Evolutionary conservation across 177 flowering plant genomes (phyloP), one percentile per base, ranked within the genome.

Genomic region (Vitis hybrid): DNA sequence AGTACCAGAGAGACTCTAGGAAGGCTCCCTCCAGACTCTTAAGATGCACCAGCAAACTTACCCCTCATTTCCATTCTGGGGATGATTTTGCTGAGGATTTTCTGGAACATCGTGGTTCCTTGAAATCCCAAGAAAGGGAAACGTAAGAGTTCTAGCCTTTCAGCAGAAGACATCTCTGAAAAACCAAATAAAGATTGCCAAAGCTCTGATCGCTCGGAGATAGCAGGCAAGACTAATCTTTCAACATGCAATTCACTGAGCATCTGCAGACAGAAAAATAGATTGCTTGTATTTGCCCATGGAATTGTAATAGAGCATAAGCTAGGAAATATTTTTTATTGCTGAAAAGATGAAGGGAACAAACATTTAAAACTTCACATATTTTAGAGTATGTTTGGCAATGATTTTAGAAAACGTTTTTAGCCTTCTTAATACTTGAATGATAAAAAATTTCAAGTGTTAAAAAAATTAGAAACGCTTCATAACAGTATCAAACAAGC

Each of bases 141-240:
- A 33, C 74, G 74, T 22, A 75, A 22, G 19, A 71, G 54, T 38
- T 80, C 66, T 19, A 69, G 62, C 28, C 78, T 65, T 11, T 72
- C 78, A 15, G 66, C 28, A 47, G 1, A 33, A 0, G 75, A 15
- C 80, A 80, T 69, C 66, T 71, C 72, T 24, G 60, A 55, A 67
- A 80, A 80, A 4, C 80, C 80, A 38, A 80, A 80, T 33, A 76
- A 77, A 52, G 54, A 56, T 58, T 66, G 62, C 78, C 80, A 77
- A 22, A 76, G 75, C 51, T 66, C 52, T 49, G 31, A 47, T 38
- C 69, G 53, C 28, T 69, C 66, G 17, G 74, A 54, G 10, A 66
- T 59, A 12, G 83, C 76, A 1, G 83, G 83, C 70, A 80, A 65
- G 17, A 77, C 51, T 52, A 80, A 9, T 60, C 80, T 75, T 61